Conservation (phyloP, 2,329 filamentous ascomycete species). For the Sclerotiophoma versabilis region DNA sequence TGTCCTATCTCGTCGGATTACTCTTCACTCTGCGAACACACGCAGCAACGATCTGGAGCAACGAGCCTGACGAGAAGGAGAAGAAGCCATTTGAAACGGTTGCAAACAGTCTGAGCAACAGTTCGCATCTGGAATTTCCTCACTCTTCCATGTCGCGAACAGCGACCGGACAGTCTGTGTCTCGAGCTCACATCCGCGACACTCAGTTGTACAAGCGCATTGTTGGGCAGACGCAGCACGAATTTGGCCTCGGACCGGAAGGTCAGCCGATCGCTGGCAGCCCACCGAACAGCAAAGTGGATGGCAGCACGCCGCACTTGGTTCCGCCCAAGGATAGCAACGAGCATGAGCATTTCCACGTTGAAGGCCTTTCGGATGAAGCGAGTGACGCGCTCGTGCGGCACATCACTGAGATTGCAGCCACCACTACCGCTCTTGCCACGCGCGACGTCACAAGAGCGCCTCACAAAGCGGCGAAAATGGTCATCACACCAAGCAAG, state of each 20-base stretch:
- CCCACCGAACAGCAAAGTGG: constrained; percentile 30
- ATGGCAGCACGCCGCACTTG: constrained; percentile 42
- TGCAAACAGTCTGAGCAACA: constrained; percentile 43
- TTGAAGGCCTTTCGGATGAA: constrained; percentile 76
- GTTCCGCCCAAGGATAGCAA: constrained; percentile 47
- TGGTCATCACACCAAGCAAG: constrained; percentile 45
- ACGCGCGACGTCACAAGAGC: constrained; percentile 74
- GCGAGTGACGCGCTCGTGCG: constrained; percentile 83
- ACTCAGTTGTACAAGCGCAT: constrained; percentile 93
- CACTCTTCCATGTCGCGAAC: constrained; percentile 40
- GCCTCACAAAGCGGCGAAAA: constrained; percentile 59
- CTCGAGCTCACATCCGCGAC: constrained; percentile 74
- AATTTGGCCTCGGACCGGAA: constrained; percentile 72
- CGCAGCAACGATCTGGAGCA: constrained; percentile 96
- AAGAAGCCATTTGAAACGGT: constrained; percentile 54
- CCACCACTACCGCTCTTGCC: constrained; percentile 86
- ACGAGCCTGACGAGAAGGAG: constrained; percentile 63
- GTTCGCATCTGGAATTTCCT: constrained; percentile 39
- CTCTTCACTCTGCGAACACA: constrained; percentile 97
- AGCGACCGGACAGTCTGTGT: constrained; percentile 38
- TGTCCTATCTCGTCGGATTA: constrained; percentile 91
- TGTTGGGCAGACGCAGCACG: constrained; percentile 85
- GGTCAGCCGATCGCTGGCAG: constrained; percentile 56
- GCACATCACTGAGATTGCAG: constrained; percentile 91
- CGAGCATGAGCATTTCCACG: constrained; percentile 54